Evolutionary conservation across 371 early-diverging fungal species (phyloP).

Genomic region (Parasitella parasitica): DNA sequence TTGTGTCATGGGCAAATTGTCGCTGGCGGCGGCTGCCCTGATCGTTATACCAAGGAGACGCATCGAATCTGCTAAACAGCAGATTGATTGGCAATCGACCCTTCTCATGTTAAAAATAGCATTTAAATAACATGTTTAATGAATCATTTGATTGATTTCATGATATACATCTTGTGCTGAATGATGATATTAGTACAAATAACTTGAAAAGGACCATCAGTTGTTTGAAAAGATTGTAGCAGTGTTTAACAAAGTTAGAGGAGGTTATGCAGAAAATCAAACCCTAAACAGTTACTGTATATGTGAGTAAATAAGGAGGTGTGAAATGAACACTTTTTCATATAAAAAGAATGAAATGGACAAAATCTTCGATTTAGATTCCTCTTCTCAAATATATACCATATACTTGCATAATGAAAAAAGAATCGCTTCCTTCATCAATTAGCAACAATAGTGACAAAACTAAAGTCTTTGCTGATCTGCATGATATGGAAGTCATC

Average conservation of each 20-base stretch:
- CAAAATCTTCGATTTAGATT: not conserved
- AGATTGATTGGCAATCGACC: not conserved
- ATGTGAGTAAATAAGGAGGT: conserved; percentile 1
- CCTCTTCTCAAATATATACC: not conserved
- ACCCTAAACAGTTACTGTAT: not conserved
- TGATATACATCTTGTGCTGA: too few species aligned
- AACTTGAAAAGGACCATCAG: too few species aligned
- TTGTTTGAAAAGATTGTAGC: too few species aligned
- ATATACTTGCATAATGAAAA: not conserved
- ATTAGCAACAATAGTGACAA: not conserved
- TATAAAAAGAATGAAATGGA: not conserved
- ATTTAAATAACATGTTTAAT: too few species aligned
- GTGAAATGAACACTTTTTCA: not conserved
- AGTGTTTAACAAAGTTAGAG: too few species aligned
- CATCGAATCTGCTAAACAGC: not conserved
- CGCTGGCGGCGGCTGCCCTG: too few species aligned
- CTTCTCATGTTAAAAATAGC: not conserved
- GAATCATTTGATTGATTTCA: too few species aligned
- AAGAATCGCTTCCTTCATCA: not conserved
- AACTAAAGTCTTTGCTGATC: not conserved
- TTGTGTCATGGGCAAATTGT: too few species aligned
- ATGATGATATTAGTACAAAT: not conserved
- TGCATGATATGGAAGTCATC: too few species aligned
- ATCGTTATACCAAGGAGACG: not conserved
- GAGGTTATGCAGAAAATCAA: conserved; percentile 6